These are phyloP conservation scores for Batkoa obscura DNA, from an alignment of 371 early-diverging fungal species.

Conservation along the genomic window DNA sequence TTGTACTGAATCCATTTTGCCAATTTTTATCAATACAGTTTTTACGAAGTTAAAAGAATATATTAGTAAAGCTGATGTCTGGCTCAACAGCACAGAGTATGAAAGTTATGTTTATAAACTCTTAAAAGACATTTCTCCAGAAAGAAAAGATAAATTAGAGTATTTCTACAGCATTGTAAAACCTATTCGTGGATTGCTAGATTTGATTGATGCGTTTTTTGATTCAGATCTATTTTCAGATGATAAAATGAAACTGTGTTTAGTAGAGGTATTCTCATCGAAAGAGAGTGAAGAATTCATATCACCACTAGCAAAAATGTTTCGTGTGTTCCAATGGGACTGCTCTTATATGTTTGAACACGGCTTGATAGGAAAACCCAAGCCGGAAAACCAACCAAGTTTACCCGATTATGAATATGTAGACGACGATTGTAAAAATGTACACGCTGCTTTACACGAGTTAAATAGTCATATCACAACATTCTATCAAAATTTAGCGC, in stretches of 20 bases:
- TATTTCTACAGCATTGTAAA: not conserved
- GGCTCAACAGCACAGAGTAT: not conserved
- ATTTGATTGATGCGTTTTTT: not conserved
- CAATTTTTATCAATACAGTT: conserved; percentile 19
- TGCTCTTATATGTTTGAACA: not conserved
- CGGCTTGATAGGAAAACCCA: not conserved
- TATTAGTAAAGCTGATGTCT: conserved; percentile 5
- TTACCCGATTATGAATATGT: not conserved
- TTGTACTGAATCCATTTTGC: conserved; percentile 41
- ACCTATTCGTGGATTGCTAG: not conserved
- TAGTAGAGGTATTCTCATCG: not conserved
- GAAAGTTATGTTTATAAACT: not conserved
- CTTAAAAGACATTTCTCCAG: not conserved
- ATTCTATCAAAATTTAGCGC: conserved; percentile 36
- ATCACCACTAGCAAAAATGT: not conserved
- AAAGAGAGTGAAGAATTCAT: not conserved
- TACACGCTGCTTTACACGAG: not conserved
- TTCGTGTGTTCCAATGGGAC: not conserved
- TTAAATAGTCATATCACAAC: conserved; percentile 25
- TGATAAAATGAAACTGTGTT: not conserved
- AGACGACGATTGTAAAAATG: not conserved
- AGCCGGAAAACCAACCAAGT: not conserved
- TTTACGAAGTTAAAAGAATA: conserved; percentile 21
- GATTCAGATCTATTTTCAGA: not conserved
- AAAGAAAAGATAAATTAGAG: not conserved